Conservation (phyloP, 2,329 filamentous ascomycete species). For the Neodidymelliopsis sp. region DNA sequence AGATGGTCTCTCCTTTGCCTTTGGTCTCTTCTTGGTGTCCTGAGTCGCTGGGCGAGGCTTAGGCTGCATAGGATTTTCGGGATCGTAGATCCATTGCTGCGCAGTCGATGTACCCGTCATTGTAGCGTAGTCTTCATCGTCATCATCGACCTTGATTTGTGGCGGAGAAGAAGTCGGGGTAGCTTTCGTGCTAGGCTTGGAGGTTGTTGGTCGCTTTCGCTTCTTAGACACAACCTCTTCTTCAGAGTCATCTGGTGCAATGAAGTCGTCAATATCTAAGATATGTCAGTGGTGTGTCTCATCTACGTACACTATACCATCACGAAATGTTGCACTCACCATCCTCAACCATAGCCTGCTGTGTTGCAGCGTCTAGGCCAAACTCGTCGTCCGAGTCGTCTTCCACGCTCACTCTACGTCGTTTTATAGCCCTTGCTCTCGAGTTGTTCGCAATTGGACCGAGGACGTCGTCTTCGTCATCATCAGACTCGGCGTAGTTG, state of each 20-base stretch:
- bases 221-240: slow-evolving; percentile 70
- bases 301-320: background rate
- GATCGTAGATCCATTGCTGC: slow-evolving; percentile 80
- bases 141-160: slow-evolving; percentile 51
- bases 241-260: slow-evolving; percentile 84
- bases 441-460: slow-evolving; percentile 58
- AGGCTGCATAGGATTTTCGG: slow-evolving; percentile 62
- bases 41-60: slow-evolving; percentile 54
- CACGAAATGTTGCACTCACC: slow-evolving; percentile 47
- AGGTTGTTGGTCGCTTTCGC: slow-evolving; percentile 66
- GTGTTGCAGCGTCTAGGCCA: slow-evolving; percentile 63
- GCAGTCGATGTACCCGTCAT: slow-evolving; percentile 72
- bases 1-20: slow-evolving; percentile 70
- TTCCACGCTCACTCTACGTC: slow-evolving; percentile 69
- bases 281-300: background rate
- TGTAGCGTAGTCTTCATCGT: slow-evolving; percentile 63
- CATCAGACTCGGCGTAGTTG: slow-evolving; percentile 86
- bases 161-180: slow-evolving; percentile 56
- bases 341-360: slow-evolving; percentile 63
- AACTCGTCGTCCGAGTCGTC: slow-evolving; percentile 73
- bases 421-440: slow-evolving; percentile 59
- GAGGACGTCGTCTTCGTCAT: slow-evolving; percentile 75
- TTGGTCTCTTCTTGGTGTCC: slow-evolving; percentile 40
- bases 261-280: slow-evolving; percentile 82
- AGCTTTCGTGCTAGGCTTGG: slow-evolving; percentile 68